Conservation (phyloP, 2,329 filamentous ascomycete genomes). For the Fusarium liriodendri region DNA sequence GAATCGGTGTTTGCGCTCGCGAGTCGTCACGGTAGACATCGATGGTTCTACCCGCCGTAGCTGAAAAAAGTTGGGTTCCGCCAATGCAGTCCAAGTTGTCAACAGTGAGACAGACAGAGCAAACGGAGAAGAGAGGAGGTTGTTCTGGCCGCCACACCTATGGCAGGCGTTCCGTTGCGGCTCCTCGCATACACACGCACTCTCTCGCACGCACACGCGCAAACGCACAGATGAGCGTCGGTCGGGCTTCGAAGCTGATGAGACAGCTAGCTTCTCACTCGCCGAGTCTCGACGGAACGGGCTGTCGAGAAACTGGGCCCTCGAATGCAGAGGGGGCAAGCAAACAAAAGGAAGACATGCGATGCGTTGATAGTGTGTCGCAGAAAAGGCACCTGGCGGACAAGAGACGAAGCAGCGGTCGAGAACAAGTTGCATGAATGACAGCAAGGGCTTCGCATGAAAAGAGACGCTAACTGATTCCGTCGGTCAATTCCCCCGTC, state of each 20-base stretch:
- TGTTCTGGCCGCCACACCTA: background rate
- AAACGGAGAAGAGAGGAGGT: background rate
- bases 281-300: background rate
- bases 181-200: background rate
- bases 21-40: background rate
- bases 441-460: conserved; percentile 29
- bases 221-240: background rate
- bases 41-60: background rate
- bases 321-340: background rate
- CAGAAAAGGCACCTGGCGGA: background rate
- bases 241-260: background rate
- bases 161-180: background rate
- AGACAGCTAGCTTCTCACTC: background rate
- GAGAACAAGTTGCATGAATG: conserved; percentile 33
- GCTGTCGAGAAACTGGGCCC: background rate
- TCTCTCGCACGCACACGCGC: background rate
- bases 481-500: conserved; percentile 35
- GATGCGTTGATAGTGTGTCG: background rate
- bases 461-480: conserved; percentile 31
- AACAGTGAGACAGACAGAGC: background rate
- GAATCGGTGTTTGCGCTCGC: background rate
- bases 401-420: conserved; percentile 15
- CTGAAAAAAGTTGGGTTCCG: background rate
- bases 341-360: conserved; percentile 5
- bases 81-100: background rate